phyloP scores from a whole-genome alignment of 805 yeast genomes.

The Dipodascopsis uninucleata region DNA sequence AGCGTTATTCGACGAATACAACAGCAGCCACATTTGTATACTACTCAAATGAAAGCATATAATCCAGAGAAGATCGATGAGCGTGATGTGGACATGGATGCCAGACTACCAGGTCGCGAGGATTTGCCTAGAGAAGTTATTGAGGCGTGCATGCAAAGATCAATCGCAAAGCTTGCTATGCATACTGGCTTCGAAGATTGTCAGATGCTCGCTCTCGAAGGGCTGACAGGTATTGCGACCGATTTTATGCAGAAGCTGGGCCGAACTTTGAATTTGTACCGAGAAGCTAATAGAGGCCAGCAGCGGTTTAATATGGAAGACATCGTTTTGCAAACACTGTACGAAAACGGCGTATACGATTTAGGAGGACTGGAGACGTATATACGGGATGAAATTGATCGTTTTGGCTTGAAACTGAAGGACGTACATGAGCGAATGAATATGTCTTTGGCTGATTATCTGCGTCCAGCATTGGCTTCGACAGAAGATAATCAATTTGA shows the following conservation, averaged over 20 bases:
- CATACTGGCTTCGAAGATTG: conserved; percentile 86
- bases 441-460: conserved; percentile 66
- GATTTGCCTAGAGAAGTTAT: conserved; percentile 61
- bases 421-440: conserved; percentile 68
- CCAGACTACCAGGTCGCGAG: conserved; percentile 61
- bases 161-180: conserved; percentile 79
- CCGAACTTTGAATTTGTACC: conserved; percentile 62
- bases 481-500: conserved; percentile 75
- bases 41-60: conserved; percentile 68
- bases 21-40: conserved; percentile 50
- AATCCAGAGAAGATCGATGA: conserved; percentile 59
- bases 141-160: conserved; percentile 59
- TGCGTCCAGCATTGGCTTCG: conserved; percentile 68
- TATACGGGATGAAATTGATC: conserved; percentile 64
- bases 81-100: conserved; percentile 75
- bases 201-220: conserved; percentile 70
- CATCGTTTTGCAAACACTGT: conserved; percentile 55
- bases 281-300: conserved; percentile 50
- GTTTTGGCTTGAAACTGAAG: conserved; percentile 63
- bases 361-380: conserved; percentile 73
- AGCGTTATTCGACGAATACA: conserved; percentile 88
- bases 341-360: conserved; percentile 82
- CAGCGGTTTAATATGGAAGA: conserved; percentile 41
- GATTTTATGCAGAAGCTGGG: conserved; percentile 72
- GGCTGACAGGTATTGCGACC: conserved; percentile 79